Percentiles rank a stretch among this genome's conserved stretches.
phyloP scores from a whole-genome alignment of 805 yeast genomes.

The Ascoidea tarda region DNA sequence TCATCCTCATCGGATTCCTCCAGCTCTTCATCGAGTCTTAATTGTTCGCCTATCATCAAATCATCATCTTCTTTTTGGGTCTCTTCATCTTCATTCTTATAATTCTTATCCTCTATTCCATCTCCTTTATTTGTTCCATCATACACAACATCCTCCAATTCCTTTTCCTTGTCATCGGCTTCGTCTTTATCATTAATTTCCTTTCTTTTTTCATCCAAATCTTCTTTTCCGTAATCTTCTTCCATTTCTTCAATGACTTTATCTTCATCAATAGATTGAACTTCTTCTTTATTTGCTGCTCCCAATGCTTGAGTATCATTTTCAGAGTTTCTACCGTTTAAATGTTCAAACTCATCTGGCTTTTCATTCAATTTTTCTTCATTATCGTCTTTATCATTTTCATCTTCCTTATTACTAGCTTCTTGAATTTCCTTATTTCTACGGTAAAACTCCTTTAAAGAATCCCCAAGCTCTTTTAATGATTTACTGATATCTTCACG shows the following conservation, averaged over 20 bases:
- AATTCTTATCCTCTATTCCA: conserved; percentile 13
- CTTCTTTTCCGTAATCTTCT: conserved; percentile 19
- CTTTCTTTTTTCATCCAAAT: conserved; percentile 18
- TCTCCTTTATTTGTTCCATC: conserved; percentile 14
- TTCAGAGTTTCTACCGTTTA: conserved; percentile 67
- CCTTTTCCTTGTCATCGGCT: conserved; percentile 15
- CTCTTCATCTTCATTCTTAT: conserved; percentile 12
- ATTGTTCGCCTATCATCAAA: conserved; percentile 21
- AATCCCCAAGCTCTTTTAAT: conserved; percentile 80
- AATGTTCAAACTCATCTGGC: conserved; percentile 79
- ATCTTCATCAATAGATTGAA: conserved; percentile 63
- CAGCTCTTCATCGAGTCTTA: conserved; percentile 22
- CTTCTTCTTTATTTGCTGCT: conserved; percentile 69
- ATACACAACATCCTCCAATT: conserved; percentile 16
- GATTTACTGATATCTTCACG: conserved; percentile 63
- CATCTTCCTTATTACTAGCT: conserved; percentile 35
- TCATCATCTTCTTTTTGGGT: conserved; percentile 18
- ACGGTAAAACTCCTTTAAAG: conserved; percentile 81
- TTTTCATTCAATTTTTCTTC: conserved; percentile 47
- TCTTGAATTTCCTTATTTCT: conserved; percentile 81
- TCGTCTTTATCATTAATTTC: conserved; percentile 20
- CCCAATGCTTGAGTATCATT: conserved; percentile 88
- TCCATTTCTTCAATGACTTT: conserved; percentile 69
- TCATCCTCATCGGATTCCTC: conserved; percentile 20
- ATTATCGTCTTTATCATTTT: conserved; percentile 18